Evolutionary conservation across 2,329 filamentous ascomycete species (phyloP), one percentile per base, ranked within the genome.

Genomic region (Claviceps humidiphila): DNA sequence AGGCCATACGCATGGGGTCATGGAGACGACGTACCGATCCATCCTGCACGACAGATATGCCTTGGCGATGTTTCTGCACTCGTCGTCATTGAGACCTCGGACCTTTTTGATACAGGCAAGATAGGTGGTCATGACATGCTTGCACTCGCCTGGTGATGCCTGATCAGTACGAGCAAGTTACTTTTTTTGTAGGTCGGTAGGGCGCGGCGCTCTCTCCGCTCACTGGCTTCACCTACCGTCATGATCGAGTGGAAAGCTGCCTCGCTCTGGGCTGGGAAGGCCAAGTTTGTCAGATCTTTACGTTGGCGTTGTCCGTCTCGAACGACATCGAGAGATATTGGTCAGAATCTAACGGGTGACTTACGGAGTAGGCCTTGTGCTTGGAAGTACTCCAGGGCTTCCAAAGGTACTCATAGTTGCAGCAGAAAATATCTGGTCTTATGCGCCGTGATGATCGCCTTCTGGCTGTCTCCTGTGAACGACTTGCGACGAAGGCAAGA

Each of bases 231-330:
- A 57, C 69, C 58, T 61, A 73, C 73, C 89, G 67, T 95, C 89
- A 62, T 96, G 90, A 68, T 97, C 91, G 52, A 97, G 81, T n/a
- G 91, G 91, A 64, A 97, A 97, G 61, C 88, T 94, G 52, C 91
- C 91, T 61, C 90, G 83, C 67, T 96, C 87, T 5, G 91, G 91
- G 53, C 88, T 93, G 59, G 45, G 34, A 11, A 41, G 14, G 17
- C 9, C 39, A 30, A 43, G 41, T 11, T 45, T 16, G 50, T 52
- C 54, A 54, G 50, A 47, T 34, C 38, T 47, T 50, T n/a, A 14
- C 17, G 3, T 13, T 5, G 2, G 6, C 14, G 20, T 24, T 43
- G 30, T 34, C 30, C 30, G 30, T 34, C 30, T 34, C 9, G 30
- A 34, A 34, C 9, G 30, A 11, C 30, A 4, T 34, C 9, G 9